Percentiles rank a stretch among this genome's conserved stretches.
Evolutionary conservation across 2,329 filamentous ascomycete species (phyloP).

Genomic region (Ascochyta fabae): DNA sequence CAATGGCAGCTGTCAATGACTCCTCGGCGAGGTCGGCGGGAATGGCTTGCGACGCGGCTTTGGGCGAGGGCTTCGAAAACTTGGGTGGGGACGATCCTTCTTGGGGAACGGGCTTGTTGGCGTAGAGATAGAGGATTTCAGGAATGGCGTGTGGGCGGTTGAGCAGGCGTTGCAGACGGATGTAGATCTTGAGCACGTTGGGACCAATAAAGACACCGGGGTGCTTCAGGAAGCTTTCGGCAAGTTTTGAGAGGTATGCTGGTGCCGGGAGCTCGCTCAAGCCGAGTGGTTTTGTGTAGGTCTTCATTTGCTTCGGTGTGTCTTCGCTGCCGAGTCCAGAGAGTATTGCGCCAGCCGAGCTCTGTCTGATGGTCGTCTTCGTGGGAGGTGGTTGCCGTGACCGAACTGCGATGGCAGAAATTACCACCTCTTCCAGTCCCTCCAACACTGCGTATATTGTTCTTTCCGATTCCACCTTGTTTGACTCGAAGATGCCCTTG

Average conservation of each 20-base stretch:
- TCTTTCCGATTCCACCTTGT: constrained; percentile 36
- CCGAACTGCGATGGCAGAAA: constrained; percentile 39
- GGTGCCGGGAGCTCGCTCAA: constrained; percentile 38
- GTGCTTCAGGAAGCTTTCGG: constrained; percentile 75
- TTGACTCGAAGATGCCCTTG: constrained; percentile 32
- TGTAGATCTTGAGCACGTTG: constrained; percentile 73
- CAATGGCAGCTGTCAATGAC: constrained; percentile 81
- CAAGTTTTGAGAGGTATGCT: constrained; percentile 58
- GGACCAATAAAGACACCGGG: constrained; percentile 82
- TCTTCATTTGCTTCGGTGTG: constrained; percentile 7
- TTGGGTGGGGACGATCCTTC: constrained; percentile 60
- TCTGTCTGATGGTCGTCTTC: constrained; percentile 35
- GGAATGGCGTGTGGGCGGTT: constrained; percentile 78
- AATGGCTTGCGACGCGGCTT: constrained; percentile 73
- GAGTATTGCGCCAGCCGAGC: constrained; percentile 45
- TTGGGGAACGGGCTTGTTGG: constrained; percentile 76
- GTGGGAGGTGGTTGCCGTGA: constrained; percentile 31
- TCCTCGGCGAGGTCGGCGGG: constrained; percentile 71
- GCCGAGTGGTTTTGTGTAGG: constrained; percentile 19
- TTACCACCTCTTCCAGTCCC: constrained; percentile 32
- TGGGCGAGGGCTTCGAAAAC: constrained; percentile 64
- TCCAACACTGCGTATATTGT: constrained; percentile 30
- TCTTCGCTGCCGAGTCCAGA: constrained; percentile 37
- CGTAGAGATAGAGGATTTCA: constrained; percentile 80
- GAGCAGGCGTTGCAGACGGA: constrained; percentile 76